phyloP scores from a whole-genome alignment of 2,329 filamentous ascomycete species.

The Graphilbum fragrans region DNA sequence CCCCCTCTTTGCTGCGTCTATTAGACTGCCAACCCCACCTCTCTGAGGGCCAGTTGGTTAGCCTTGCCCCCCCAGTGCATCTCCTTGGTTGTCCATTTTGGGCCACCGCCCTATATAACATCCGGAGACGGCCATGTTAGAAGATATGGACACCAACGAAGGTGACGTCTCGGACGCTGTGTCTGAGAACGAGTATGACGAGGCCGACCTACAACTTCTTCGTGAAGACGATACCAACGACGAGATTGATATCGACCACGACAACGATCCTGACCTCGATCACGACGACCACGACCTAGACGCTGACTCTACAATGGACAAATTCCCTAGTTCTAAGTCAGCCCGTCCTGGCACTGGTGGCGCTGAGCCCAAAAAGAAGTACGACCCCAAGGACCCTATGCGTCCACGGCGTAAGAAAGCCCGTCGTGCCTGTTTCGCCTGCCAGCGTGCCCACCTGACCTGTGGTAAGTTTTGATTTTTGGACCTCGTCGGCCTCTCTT shows the following conservation, averaged over 20 bases:
- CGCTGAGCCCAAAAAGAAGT: conserved; percentile 51
- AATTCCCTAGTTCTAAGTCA: conserved; percentile 34
- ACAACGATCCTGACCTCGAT: conserved; percentile 33
- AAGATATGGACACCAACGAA: conserved; percentile 39
- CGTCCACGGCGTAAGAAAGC: conserved; percentile 92
- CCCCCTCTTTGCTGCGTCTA: too few species aligned
- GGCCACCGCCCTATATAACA: conserved; percentile 31
- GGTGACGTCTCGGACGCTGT: conserved; percentile 44
- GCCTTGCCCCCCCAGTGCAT: too few species aligned
- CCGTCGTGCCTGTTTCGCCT: conserved; percentile 87
- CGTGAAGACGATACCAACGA: conserved; percentile 27
- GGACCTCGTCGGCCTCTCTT: background rate
- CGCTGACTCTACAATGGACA: conserved; percentile 35
- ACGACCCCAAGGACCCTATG: conserved; percentile 78
- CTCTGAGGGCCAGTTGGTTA: too few species aligned
- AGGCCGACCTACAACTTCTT: conserved; percentile 26
- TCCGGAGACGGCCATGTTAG: conserved; percentile 42
- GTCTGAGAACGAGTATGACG: conserved; percentile 47
- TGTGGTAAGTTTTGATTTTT: conserved; percentile 62
- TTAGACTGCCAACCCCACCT: too few species aligned
- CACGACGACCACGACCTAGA: conserved; percentile 38
- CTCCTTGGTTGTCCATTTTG: background rate
- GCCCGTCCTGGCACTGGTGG: conserved; percentile 5
- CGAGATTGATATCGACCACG: background rate
- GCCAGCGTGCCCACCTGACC: conserved; percentile 91